A percentile compares a stretch with the other conserved stretches of the same genome.
Conservation (phyloP, 2,329 filamentous ascomycete genomes). For the Reticulascus tulasneorum region DNA sequence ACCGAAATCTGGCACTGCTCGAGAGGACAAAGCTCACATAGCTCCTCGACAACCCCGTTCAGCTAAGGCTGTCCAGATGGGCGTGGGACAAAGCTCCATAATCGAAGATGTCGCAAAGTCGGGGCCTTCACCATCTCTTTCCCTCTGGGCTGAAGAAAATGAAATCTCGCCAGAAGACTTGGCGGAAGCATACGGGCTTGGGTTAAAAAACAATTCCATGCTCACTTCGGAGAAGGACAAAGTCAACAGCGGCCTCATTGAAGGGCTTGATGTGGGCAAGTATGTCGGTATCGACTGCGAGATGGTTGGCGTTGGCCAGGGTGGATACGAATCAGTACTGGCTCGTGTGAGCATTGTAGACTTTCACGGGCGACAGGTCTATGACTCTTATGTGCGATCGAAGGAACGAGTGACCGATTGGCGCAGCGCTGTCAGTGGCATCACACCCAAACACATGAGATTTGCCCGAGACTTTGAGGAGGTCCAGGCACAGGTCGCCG, state of each 20-base stretch:
- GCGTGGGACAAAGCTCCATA: constrained; percentile 48
- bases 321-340: constrained; percentile 67
- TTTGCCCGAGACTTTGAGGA: constrained; percentile 67
- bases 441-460: constrained; percentile 69
- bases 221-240: constrained; percentile 44
- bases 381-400: constrained; percentile 87
- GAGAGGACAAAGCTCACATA: constrained; percentile 14
- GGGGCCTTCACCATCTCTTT: constrained; percentile 49
- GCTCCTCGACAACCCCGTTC: constrained; percentile 10
- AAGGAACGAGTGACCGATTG: constrained; percentile 81
- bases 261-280: constrained; percentile 70
- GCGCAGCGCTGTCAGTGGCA: constrained; percentile 81
- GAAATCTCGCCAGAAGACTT: constrained; percentile 57
- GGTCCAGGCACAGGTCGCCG: constrained; percentile 69
- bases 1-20: no score
- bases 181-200: constrained; percentile 58
- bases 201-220: constrained; percentile 44
- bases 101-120: constrained; percentile 32
- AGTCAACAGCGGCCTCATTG: constrained; percentile 60
- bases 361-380: constrained; percentile 87
- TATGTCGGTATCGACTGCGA: constrained; percentile 95
- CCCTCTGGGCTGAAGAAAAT: constrained; percentile 58
- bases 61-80: constrained; percentile 44
- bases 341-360: constrained; percentile 89
- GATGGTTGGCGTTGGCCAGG: constrained; percentile 86